Evolutionary conservation across 371 early-diverging fungal species (phyloP), one percentile per base, ranked within the genome.

Genomic region (Haplosporangium sp.): DNA sequence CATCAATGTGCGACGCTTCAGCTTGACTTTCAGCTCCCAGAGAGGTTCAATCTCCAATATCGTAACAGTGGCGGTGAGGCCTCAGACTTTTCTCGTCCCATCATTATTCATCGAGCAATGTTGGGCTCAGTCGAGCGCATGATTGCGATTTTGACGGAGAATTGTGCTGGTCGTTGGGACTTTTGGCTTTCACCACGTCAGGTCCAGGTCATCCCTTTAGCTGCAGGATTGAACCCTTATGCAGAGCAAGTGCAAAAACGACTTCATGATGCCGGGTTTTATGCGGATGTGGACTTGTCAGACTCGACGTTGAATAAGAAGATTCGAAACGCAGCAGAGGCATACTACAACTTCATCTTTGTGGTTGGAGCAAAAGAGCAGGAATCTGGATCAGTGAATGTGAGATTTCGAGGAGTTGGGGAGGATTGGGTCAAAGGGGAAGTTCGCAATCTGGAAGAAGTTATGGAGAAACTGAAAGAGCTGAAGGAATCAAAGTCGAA

Each of bases 1-100:
- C 96, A 95, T 77, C 99, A 99, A 85, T 99, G 99, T 69, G 99
- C 99, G 34, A 99, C 99, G 1, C 95, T 99, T 62, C 99, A 99
- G 83, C 89, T 99, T 34, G 99, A 93, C 90, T 98, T 94, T 83
- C 97, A 98, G 77, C 87, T 99, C 53, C 99, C 99, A 2, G 84
- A 88, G 66, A 89, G 98, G 34, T 99, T 99, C 88, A 84, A 94
- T 35, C 88, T 99, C 53, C 90, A 94, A 76, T 99, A 94, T 88
- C 94, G 92, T 67, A 89, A 91, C 70, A 85, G 86, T 55, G 82
- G 79, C 56, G 76, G 76, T 8, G 78, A 82, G 15, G 82, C 56
- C 9, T 75, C 76, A 13, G 88, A 86, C 38, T 85, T 87, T 77
- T 88, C 94, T 65, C 92, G 95, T 35, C 99, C 99, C 7, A 97